These are phyloP conservation scores for Nitzschia inconspicua DNA, from an alignment of 108 stramenopile species.

Conservation along the genomic window DNA sequence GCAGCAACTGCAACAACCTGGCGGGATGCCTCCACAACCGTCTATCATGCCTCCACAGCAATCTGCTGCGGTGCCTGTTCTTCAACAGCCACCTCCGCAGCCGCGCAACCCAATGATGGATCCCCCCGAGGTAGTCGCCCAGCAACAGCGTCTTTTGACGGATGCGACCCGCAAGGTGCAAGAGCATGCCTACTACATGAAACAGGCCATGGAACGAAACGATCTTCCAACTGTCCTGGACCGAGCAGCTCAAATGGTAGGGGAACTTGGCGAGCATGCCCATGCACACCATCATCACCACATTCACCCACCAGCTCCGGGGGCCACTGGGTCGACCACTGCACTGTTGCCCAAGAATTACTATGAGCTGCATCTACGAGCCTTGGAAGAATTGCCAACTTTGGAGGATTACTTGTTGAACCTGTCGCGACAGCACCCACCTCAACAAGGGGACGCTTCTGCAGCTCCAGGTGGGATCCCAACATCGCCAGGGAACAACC, in stretches of 20 bases:
- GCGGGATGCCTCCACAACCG: constrained; percentile 7
- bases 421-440: no score
- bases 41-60: background rate
- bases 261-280: constrained; percentile 87
- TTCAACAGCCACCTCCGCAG: constrained; percentile 16
- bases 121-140: constrained; percentile 36
- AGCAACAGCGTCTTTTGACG: constrained; percentile 47
- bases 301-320: constrained; percentile 27
- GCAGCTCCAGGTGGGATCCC: no score
- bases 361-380: constrained; percentile 97
- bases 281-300: constrained; percentile 53
- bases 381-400: constrained; percentile 90
- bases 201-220: constrained; percentile 72
- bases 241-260: constrained; percentile 86
- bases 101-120: constrained; percentile 24
- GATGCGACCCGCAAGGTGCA: constrained; percentile 63
- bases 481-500: background rate
- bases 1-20: constrained; percentile 12
- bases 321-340: constrained; percentile 43
- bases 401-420: constrained; percentile 91
- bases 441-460: no score
- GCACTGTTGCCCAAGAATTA: constrained; percentile 94
- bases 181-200: constrained; percentile 77
- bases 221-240: constrained; percentile 78
- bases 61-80: background rate